Evolutionary conservation across 2,329 filamentous ascomycete species (phyloP), one percentile per base, ranked within the genome.

Genomic region (Colletotrichum gloeosporioides): DNA sequence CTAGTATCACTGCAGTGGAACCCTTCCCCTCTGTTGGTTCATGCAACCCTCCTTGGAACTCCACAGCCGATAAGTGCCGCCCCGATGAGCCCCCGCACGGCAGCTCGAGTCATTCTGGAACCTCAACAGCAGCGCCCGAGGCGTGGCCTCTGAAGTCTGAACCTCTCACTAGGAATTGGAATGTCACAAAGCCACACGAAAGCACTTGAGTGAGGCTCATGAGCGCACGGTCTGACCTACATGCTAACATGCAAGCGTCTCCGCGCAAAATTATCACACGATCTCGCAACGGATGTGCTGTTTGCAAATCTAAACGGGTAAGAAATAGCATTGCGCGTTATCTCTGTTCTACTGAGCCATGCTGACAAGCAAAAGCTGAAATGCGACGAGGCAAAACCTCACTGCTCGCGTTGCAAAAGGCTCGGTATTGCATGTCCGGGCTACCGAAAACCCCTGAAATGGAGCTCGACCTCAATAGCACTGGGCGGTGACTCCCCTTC

Each of bases 291-390:
- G 71, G 65, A 36, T 73, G 71, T 55, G 65, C 71, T 27, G 71
- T 73, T 8, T 73, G 71, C 66, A 73, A 70, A n/a, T 73, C 39
- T 13, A 73, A 73, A 57, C 31, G 66, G 31, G 71, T 73, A 61
- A 6, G 65, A 32, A 8, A 27, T 9, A 16, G 6, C 34, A 5
- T 34, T 16, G 2, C 25, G 27, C 12, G 1, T 25, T 32, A 9
- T 49, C 6, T n/a, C 0, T 5, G 34, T 4, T 66, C 3, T 53
- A 16, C 15, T 18, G n/a, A 44, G 16, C 15, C 4, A 31, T 57
- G 18, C 18, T 36, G 6, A 13, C 36, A 66, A 22, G 18, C 3
- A 10, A 6, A 7, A 73, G 71, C 31, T 70, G 9, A 73, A 73
- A 73, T 70, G 66, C 25, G 71, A 73, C 7, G 71, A 73, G 39